Evolutionary conservation across 352 stramenopile genomes (phyloP).

Genomic region (Phytophthora melonis): DNA sequence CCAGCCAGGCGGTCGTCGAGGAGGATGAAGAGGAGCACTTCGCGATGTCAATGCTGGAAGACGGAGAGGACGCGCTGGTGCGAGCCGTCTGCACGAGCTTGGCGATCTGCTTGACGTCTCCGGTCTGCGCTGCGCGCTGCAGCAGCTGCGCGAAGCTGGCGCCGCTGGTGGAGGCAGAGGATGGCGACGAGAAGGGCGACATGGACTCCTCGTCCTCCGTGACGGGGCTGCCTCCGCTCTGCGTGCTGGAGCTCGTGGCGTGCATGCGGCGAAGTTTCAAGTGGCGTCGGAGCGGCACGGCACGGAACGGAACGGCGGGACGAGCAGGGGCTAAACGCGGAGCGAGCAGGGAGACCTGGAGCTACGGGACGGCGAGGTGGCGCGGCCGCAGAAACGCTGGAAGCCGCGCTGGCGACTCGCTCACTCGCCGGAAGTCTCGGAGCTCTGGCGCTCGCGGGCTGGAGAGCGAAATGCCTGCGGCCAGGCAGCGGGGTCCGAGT

Average conservation of each 20-base stretch:
- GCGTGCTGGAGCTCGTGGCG: conserved; percentile 52
- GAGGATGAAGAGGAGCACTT: conserved; percentile 30
- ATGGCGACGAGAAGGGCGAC: conserved; percentile 46
- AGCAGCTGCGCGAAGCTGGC: conserved; percentile 45
- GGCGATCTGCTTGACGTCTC: conserved; percentile 57
- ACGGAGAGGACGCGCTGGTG: conserved; percentile 31
- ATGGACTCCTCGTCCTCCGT: conserved; percentile 62
- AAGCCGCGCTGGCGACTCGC: conserved; percentile 24
- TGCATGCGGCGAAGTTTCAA: conserved; percentile 40
- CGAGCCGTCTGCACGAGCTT: conserved; percentile 52
- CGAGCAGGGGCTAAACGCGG: background rate
- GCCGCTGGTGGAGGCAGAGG: conserved; percentile 34
- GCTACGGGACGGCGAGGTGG: background rate
- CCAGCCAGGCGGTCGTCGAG: conserved; percentile 34
- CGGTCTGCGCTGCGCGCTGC: conserved; percentile 54
- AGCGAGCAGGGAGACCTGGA: background rate
- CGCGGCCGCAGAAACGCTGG: conserved; percentile 8
- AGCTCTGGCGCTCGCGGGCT: conserved; percentile 22
- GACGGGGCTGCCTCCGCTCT: conserved; percentile 66
- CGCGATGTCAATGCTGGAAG: conserved; percentile 32
- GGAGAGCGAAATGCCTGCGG: conserved; percentile 33
- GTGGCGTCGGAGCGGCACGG: conserved; percentile 2
- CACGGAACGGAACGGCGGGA: background rate
- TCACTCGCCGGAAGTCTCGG: conserved; percentile 20
- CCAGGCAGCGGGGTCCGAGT: conserved; percentile 8